These are phyloP conservation scores for Aspergillus coremiiformis DNA, from an alignment of 495 filamentous ascomycete genomes.

Conservation along the genomic window DNA sequence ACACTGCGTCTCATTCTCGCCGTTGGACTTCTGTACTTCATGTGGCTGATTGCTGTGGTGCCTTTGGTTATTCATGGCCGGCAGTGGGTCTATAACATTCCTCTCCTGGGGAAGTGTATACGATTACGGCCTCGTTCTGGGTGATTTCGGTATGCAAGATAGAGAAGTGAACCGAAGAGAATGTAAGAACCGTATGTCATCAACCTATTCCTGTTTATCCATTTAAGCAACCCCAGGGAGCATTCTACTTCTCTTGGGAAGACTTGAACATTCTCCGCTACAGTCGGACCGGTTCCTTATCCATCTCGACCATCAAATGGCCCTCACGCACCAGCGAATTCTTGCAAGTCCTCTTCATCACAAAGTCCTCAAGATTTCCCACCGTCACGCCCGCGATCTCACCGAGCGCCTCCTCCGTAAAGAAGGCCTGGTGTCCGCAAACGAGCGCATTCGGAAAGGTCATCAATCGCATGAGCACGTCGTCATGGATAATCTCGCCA, in stretches of 20 bases:
- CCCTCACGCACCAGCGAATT: conserved; percentile 32
- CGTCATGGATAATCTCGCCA: conserved; percentile 61
- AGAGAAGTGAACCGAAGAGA: too few relatives aligned
- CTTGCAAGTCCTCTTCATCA: conserved; percentile 17
- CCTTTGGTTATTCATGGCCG: conserved; percentile 31
- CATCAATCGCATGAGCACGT: conserved; percentile 58
- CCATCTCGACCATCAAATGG: conserved; percentile 22
- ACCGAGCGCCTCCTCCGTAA: conserved; percentile 56
- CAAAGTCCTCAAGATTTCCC: conserved; percentile 40
- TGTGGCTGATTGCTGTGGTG: conserved; percentile 33
- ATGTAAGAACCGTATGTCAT: too few relatives aligned
- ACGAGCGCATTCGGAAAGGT: conserved; percentile 65
- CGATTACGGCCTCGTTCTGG: neutral
- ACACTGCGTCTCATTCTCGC: conserved; percentile 19
- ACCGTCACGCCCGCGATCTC: conserved; percentile 59
- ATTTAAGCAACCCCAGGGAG: too few relatives aligned
- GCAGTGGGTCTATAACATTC: conserved; percentile 13
- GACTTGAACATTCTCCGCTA: too few relatives aligned
- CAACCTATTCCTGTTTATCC: too few relatives aligned
- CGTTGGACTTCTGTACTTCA: conserved; percentile 23
- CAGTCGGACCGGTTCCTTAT: conserved; percentile 31
- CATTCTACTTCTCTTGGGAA: too few relatives aligned
- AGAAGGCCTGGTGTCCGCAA: conserved; percentile 64
- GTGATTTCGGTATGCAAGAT: neutral
- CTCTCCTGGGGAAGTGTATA: neutral